These are phyloP conservation scores for Sphenostylis stenocarpa DNA, from an alignment of 306 rosid species.

Conservation along the genomic window DNA sequence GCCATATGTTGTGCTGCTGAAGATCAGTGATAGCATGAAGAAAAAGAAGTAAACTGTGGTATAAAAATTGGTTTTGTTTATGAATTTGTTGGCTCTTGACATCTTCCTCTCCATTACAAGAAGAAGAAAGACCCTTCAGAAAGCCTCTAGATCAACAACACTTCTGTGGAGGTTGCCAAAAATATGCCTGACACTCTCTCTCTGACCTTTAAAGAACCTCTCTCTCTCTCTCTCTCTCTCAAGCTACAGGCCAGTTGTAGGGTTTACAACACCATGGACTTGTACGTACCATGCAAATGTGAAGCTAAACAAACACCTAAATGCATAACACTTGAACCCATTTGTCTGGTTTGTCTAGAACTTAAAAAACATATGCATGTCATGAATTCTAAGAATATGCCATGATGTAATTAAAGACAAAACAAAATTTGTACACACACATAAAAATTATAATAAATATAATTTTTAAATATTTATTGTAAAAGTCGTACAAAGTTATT, in stretches of 20 bases:
- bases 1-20: constrained; percentile 33
- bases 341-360: constrained; percentile 22
- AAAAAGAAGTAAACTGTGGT: constrained; percentile 27
- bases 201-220: constrained; percentile 33
- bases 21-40: constrained; percentile 45
- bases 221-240: constrained; percentile 19
- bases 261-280: constrained; percentile 23
- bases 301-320: constrained; percentile 35
- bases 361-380: background rate
- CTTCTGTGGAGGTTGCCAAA: constrained; percentile 15
- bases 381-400: background rate
- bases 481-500: too few relatives aligned
- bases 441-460: too few relatives aligned
- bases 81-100: constrained; percentile 25
- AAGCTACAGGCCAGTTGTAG: constrained; percentile 38
- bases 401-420: background rate
- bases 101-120: constrained; percentile 71
- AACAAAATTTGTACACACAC: too few relatives aligned
- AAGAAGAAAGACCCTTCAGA: constrained; percentile 18
- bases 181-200: constrained; percentile 19
- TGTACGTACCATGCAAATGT: constrained; percentile 50
- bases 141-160: background rate
- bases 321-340: constrained; percentile 36
- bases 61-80: constrained; percentile 33
- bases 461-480: too few relatives aligned